phyloP scores from a whole-genome alignment of 2,329 filamentous ascomycete species.

The Nannizziopsis barbatae region DNA sequence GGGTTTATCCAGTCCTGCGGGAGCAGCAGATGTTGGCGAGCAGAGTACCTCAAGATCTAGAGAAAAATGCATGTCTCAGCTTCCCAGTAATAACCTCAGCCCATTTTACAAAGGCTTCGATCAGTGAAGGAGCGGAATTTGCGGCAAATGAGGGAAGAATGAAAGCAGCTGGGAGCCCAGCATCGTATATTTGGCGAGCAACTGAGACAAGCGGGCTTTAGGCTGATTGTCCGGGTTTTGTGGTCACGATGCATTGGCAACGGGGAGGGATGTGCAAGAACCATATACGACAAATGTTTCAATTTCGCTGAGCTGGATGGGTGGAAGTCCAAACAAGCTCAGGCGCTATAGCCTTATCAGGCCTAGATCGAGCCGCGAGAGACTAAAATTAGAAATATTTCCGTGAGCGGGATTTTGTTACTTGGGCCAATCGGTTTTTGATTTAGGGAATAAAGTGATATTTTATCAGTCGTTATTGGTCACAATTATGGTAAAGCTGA shows the following conservation, averaged over 20 bases:
- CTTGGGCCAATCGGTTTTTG: neutral
- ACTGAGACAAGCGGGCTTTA: neutral
- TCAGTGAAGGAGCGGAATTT: no score
- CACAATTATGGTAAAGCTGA: neutral
- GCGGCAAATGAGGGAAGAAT: no score
- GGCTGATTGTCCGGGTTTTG: neutral
- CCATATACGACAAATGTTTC: constrained; percentile 9
- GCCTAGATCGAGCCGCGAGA: neutral
- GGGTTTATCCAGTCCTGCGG: no score
- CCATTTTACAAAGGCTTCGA: no score
- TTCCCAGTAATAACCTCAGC: no score
- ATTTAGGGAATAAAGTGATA: neutral
- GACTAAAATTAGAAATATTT: constrained; percentile 3
- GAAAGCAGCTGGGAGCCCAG: no score
- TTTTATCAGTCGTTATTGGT: neutral
- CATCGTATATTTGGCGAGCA: no score
- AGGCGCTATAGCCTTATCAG: neutral
- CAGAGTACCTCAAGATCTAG: no score
- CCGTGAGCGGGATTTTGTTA: neutral
- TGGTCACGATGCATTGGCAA: neutral
- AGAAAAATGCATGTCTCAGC: no score
- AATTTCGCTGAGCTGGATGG: neutral
- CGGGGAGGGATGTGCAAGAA: neutral
- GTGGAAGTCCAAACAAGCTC: constrained; percentile 10
- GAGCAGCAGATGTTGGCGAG: no score